phyloP scores from a whole-genome alignment of 768 basidiomycete species.

The Agaricus subrufescens region DNA sequence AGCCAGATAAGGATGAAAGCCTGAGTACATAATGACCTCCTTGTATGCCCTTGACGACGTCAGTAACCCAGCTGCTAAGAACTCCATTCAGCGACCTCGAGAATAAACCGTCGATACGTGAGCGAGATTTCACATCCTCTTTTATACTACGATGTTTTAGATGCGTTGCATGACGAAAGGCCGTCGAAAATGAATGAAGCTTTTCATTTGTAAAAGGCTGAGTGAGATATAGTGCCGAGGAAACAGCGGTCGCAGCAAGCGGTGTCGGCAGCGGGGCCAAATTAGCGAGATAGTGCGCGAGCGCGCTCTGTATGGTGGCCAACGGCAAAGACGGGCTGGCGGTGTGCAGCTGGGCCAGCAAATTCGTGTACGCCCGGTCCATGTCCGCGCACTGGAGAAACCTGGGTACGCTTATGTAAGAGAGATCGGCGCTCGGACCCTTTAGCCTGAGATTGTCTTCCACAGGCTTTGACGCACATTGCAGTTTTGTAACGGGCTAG shows the following conservation, averaged over 20 bases:
- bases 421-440: too few species aligned
- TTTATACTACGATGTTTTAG: slow-evolving; percentile 40
- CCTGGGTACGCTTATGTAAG: too few species aligned
- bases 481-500: too few species aligned
- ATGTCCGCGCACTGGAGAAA: not conserved
- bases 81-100: slow-evolving; percentile 33
- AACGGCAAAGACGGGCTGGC: slow-evolving; percentile 39
- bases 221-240: slow-evolving; percentile 47
- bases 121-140: slow-evolving; percentile 28
- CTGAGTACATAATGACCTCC: slow-evolving; percentile 62
- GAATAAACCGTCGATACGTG: slow-evolving; percentile 29
- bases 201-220: slow-evolving; percentile 40
- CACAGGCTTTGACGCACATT: too few species aligned
- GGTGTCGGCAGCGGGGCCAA: slow-evolving; percentile 49
- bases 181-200: slow-evolving; percentile 45
- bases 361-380: slow-evolving; percentile 21
- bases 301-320: slow-evolving; percentile 45
- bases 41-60: slow-evolving; percentile 53
- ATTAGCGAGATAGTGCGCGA: slow-evolving; percentile 55
- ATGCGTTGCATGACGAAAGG: slow-evolving; percentile 59
- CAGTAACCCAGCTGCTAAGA: slow-evolving; percentile 45
- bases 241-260: slow-evolving; percentile 50
- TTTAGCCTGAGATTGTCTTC: too few species aligned
- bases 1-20: slow-evolving; percentile 58
- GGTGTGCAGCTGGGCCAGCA: slow-evolving; percentile 51